Conservation (phyloP, 2,329 filamentous ascomycete genomes). For the Colletotrichum godetiae region DNA sequence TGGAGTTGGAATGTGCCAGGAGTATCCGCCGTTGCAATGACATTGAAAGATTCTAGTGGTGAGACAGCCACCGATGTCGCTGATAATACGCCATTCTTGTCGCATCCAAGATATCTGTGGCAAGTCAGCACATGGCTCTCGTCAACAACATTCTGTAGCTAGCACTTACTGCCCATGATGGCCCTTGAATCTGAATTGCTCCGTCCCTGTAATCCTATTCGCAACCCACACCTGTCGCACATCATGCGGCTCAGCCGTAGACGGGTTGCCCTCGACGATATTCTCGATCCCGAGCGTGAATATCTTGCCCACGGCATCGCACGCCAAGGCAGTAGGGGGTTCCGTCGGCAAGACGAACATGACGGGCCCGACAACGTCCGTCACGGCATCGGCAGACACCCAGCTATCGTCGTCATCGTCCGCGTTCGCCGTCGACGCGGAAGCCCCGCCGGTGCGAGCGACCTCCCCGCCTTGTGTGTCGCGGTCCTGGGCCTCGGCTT, state of each 20-base stretch:
- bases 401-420: conserved; percentile 81
- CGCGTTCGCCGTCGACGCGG: conserved; percentile 45
- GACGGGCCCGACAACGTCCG: conserved; percentile 84
- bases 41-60: conserved; percentile 82
- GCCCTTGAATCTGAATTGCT: conserved; percentile 86
- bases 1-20: conserved; percentile 80
- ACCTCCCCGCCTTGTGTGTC: conserved; percentile 43
- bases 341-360: conserved; percentile 85
- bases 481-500: conserved; percentile 54
- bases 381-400: conserved; percentile 82
- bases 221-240: conserved; percentile 96
- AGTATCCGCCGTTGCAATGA: conserved; percentile 73
- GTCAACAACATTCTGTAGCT: fast-evolving
- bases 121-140: neutral
- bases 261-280: conserved; percentile 82
- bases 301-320: conserved; percentile 87
- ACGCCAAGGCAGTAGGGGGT: conserved; percentile 80
- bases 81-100: conserved; percentile 82
- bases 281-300: conserved; percentile 88
- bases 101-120: conserved; percentile 82
- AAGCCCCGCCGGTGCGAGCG: conserved; percentile 36
- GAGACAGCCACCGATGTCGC: conserved; percentile 86
- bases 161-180: conserved; percentile 80
- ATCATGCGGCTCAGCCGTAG: conserved; percentile 94
- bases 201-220: conserved; percentile 83